Evolutionary conservation across 768 basidiomycete species (phyloP), one percentile per base, ranked within the genome.

Genomic region (Mycena capillaripes): DNA sequence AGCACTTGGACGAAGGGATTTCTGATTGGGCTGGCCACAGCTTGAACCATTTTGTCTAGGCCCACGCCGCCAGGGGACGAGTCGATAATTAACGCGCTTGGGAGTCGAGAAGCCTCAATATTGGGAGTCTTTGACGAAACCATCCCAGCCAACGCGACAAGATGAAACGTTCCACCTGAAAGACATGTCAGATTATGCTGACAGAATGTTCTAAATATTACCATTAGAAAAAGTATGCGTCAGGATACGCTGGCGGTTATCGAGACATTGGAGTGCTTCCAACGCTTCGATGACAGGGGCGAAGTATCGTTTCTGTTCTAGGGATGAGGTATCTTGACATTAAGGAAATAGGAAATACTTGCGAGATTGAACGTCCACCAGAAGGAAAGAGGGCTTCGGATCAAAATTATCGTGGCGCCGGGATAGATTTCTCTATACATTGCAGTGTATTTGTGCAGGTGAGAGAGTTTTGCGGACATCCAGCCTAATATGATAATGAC

Each of bases 151-250:
- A 89, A 77, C 0, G 80, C 81, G 16, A 80, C 70, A 11, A 87
- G 77, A 63, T 85, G 83, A 67, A 77, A 77, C 25, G 79, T 80
- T 16, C 87, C 88, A 46, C 88, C 87, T 89, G 60, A n/a, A 29
- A 32, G 17, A 21, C 21, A 44, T 21, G 27, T 63, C n/a, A 63
- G 3, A 32, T 14, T 19, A 36, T n/a, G 30, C 32, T 23, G 1
- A 46, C 23, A 19, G 4, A 30, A 56, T 34, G 11, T 19, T 32
- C 36, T 6, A 23, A 44, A 2, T 25, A 16, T 50, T 66, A 86
- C 87, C 88, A 46, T 88, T 88, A 0, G 87, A 88, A 69, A 89
- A 89, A 14, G 80, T 75, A 56, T 89, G 88, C 0, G 85, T 79
- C 17, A 89, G 77, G 21, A 88, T 78, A 21, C 84, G 80, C 36